These are phyloP conservation scores for Porcisia hertigi DNA, from an alignment of 208 protist genomes.

Conservation along the genomic window DNA sequence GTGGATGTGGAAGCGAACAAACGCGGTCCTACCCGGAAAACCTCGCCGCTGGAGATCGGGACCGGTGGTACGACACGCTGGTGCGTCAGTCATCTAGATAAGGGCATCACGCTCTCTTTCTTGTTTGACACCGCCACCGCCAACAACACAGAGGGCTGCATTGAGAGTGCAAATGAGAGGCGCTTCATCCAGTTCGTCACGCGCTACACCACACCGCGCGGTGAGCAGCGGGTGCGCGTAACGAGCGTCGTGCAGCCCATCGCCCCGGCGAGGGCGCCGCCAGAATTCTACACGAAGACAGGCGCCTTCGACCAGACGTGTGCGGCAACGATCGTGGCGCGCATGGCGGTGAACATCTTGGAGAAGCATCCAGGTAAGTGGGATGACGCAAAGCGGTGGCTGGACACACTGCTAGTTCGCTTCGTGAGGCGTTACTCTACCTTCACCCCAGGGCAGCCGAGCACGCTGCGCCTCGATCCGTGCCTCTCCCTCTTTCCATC, in stretches of 20 bases:
- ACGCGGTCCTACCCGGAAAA: constrained; percentile 17
- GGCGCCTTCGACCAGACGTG: constrained; percentile 96
- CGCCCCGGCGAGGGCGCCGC: constrained; percentile 38
- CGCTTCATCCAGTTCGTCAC: constrained; percentile 96
- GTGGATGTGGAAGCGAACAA: constrained; percentile 57
- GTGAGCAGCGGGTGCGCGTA: constrained; percentile 85
- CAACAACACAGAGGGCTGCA: constrained; percentile 19
- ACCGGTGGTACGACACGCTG: constrained; percentile 63
- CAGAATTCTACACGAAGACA: constrained; percentile 50
- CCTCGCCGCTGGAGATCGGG: constrained; percentile 68
- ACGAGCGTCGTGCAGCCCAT: constrained; percentile 82
- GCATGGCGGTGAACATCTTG: constrained; percentile 73
- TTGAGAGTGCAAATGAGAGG: constrained; percentile 25
- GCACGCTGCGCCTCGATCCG: constrained; percentile 87
- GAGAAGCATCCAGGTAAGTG: constrained; percentile 71
- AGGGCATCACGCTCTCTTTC: constrained; percentile 58
- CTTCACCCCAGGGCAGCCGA: constrained; percentile 86
- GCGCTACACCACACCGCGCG: constrained; percentile 86
- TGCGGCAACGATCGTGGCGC: constrained; percentile 70
- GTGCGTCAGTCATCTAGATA: constrained; percentile 64
- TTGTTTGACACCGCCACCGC: constrained; percentile 84
- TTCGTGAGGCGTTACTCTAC: constrained; percentile 95
- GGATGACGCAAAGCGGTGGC: constrained; percentile 96
- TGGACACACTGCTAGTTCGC: constrained; percentile 97
- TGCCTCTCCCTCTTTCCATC: constrained; percentile 97